Evolutionary conservation across 768 basidiomycete genomes (phyloP).

Genomic region (Calocybe indica): DNA sequence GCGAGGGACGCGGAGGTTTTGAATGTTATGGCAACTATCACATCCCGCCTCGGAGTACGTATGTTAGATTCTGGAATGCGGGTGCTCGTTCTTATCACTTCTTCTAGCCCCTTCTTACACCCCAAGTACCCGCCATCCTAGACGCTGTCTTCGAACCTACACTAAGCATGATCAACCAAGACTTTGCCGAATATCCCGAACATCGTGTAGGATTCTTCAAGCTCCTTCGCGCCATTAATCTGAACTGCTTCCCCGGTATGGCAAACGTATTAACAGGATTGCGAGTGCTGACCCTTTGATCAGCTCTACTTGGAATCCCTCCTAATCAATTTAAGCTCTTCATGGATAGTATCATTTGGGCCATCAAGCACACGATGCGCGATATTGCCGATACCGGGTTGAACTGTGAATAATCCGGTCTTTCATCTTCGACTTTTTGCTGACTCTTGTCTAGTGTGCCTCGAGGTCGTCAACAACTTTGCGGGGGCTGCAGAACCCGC

Average conservation of each 20-base stretch:
- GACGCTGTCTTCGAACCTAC: constrained; percentile 98
- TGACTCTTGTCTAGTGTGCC: constrained; percentile 53
- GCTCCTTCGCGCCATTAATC: constrained; percentile 86
- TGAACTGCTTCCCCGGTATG: constrained; percentile 92
- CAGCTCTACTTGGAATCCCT: constrained; percentile 83
- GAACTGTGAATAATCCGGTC: constrained; percentile 45
- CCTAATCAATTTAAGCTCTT: constrained; percentile 93
- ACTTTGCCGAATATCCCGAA: constrained; percentile 98
- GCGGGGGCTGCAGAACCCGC: constrained; percentile 64
- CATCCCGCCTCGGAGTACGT: constrained; percentile 79
- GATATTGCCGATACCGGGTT: constrained; percentile 93
- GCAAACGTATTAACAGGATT: constrained; percentile 2
- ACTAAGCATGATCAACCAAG: constrained; percentile 98
- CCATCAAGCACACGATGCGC: constrained; percentile 99
- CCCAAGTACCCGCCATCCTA: constrained; percentile 91
- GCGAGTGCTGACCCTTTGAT: constrained; percentile 5
- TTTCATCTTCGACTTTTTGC: neutral
- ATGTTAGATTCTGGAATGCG: neutral
- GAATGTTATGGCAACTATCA: constrained; percentile 96
- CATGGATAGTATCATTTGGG: constrained; percentile 98
- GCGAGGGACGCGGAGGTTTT: constrained; percentile 96
- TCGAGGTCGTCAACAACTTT: constrained; percentile 96
- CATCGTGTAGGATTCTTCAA: constrained; percentile 98
- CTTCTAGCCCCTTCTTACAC: constrained; percentile 71
- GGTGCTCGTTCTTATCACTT: constrained; percentile 8